These are phyloP conservation scores for Ustilago trichophora DNA, from an alignment of 1,284 basidiomycete species.

Conservation along the genomic window DNA sequence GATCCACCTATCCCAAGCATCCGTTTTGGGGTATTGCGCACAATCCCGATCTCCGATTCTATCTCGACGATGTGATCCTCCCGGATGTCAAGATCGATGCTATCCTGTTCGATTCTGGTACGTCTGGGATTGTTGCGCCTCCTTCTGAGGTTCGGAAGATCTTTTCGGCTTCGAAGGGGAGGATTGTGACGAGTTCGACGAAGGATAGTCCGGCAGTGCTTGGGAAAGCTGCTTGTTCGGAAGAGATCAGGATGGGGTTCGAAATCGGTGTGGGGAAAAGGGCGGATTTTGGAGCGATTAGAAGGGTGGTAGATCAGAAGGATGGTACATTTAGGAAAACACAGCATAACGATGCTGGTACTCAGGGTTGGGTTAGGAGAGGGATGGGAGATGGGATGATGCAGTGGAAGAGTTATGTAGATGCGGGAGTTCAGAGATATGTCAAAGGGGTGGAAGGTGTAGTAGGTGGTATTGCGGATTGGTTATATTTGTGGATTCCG, in stretches of 20 bases:
- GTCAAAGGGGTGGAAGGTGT: background rate
- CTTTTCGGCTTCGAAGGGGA: background rate
- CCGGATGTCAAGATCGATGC: constrained; percentile 23
- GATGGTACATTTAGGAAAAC: no score
- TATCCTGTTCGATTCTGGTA: constrained; percentile 26
- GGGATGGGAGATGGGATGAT: background rate
- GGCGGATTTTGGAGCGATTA: background rate
- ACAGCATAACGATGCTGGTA: background rate
- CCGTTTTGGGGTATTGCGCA: constrained; percentile 41
- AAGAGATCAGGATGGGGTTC: constrained; percentile 2
- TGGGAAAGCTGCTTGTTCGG: background rate
- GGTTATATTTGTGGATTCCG: no score
- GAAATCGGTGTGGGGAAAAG: constrained; percentile 1
- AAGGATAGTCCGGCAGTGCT: no score
- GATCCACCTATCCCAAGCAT: constrained; percentile 9
- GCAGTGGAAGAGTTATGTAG: constrained; percentile 11
- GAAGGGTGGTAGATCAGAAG: no score
- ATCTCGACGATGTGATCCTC: background rate
- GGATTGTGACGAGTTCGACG: background rate
- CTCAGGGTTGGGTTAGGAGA: background rate
- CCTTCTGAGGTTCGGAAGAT: constrained; percentile 28
- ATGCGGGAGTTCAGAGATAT: background rate
- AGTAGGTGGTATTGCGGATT: no score
- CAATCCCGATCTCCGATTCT: constrained; percentile 11
- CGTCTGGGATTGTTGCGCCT: constrained; percentile 24